A percentile compares a stretch with the other conserved stretches of the same genome.
Conservation (phyloP, 192 early-diverging fungal species). For the Coemansia sp. region DNA sequence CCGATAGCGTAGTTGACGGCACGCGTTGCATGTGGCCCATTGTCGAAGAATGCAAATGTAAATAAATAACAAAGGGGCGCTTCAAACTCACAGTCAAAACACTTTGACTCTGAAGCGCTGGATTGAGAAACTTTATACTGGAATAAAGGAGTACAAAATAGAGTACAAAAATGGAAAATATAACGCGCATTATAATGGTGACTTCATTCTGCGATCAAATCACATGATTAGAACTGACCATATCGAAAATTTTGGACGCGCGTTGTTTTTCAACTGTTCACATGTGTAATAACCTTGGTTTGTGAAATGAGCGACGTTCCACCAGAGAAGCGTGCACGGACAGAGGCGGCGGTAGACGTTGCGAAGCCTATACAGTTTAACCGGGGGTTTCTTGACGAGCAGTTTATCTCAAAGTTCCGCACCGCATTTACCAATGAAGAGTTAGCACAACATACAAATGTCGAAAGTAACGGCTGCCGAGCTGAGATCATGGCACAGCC, state of each 20-base stretch:
- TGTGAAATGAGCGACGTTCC: background rate
- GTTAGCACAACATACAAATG: background rate
- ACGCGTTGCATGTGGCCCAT: conserved; percentile 38
- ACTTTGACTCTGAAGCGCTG: background rate
- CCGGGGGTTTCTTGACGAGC: conserved; percentile 24
- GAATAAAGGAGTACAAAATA: too few species aligned
- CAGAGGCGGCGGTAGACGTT: background rate
- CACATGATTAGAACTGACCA: background rate
- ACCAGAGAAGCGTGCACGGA: conserved; percentile 31
- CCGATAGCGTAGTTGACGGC: conserved; percentile 19
- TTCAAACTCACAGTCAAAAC: background rate
- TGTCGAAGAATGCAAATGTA: background rate
- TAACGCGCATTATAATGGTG: too few species aligned
- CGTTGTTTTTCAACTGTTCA: background rate
- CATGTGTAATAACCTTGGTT: background rate
- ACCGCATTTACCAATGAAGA: conserved; percentile 18
- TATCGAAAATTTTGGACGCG: background rate
- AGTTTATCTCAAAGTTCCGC: conserved; percentile 21
- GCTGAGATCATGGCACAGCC: conserved; percentile 26
- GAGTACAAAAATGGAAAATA: background rate
- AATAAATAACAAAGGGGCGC: background rate
- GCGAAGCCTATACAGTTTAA: conserved; percentile 12
- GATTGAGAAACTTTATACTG: background rate
- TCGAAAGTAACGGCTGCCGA: background rate
- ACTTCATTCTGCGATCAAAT: background rate